A percentile compares a stretch with the other conserved stretches of the same genome.
phyloP scores from a whole-genome alignment of 1,284 basidiomycete genomes.

The Apiotrichum akiyoshidainum region DNA sequence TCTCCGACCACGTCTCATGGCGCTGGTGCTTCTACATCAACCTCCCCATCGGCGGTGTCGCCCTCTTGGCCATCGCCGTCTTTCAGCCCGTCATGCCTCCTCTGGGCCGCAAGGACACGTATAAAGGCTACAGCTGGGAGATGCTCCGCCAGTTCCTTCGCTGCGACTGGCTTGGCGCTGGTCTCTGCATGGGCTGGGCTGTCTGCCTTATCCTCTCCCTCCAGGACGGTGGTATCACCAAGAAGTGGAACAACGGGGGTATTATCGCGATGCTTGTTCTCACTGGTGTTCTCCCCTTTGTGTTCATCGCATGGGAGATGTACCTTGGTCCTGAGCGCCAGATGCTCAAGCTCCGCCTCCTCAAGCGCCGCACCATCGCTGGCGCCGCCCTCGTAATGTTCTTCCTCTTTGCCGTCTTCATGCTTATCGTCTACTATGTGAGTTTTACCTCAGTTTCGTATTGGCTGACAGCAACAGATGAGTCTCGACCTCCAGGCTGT shows the following conservation, averaged over 20 bases:
- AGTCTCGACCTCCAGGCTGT: constrained; percentile 43
- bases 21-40: constrained; percentile 51
- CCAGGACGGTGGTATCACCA: constrained; percentile 48
- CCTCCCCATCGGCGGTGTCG: constrained; percentile 40
- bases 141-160: constrained; percentile 37
- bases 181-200: constrained; percentile 42
- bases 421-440: constrained; percentile 47
- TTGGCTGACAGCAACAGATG: constrained; percentile 23
- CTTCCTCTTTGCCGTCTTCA: constrained; percentile 42
- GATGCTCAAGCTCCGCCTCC: constrained; percentile 50
- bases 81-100: constrained; percentile 40
- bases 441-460: constrained; percentile 31
- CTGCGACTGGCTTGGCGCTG: constrained; percentile 47
- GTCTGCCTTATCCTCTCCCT: constrained; percentile 40
- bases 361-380: constrained; percentile 44
- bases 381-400: constrained; percentile 5
- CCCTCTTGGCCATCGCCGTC: constrained; percentile 33
- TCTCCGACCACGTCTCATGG: constrained; percentile 52
- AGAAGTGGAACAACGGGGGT: constrained; percentile 44
- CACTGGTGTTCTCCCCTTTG: constrained; percentile 36
- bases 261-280: constrained; percentile 50
- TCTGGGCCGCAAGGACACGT: constrained; percentile 36
- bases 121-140: constrained; percentile 40
- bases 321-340: constrained; percentile 43
- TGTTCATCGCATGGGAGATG: constrained; percentile 47